Evolutionary conservation across 768 basidiomycete species (phyloP), one percentile per base, ranked within the genome.

Genomic region (Tulasnella sp.): DNA sequence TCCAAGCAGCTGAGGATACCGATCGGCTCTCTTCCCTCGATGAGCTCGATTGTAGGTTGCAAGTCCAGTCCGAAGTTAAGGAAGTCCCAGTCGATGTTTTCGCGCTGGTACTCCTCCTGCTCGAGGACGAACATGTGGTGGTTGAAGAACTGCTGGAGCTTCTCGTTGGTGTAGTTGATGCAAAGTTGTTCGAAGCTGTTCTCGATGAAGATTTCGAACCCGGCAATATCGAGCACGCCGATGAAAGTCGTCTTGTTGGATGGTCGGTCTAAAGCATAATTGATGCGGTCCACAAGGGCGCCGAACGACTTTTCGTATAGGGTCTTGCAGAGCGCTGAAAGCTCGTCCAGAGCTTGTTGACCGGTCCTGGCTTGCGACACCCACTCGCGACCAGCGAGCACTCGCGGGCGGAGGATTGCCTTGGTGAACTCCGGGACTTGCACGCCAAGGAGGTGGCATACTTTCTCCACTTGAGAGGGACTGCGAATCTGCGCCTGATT

Each of bases 91-190:
- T 95, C 89, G 80, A 99, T 99, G 22, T 89, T 89, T 79, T 99
- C 97, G 22, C 97, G 87, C 19, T 93, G 86, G 80, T 99, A 98
- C 79, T 99, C 97, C 79, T 99, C 97, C 78, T 99, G 97, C 82
- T 99, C 97, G 39, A 98, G 87, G 42, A 97, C 94, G 80, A 99
- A 98, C 97, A 98, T 98, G 79, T 98, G 97, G 80, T 98, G 94
- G 77, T 98, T 99, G 86, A 95, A 95, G 80, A 93, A 94, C 80
- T 98, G 96, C 79, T 98, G 96, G 9, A 98, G 86, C 78, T 92
- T 96, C 85, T 99, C 97, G 83, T 99, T 99, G 59, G 96, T 98
- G 77, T 92, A 96, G 78, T 99, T 99, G 86, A 99, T 99, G 77
- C 96, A 86, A 34, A 99, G 86, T 79, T 99, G 97, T 77, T 99